A percentile compares a stretch with the other conserved stretches of the same genome.
phyloP scores from a whole-genome alignment of 345 rosid genomes.

The Arabidopsis thaliana region DNA sequence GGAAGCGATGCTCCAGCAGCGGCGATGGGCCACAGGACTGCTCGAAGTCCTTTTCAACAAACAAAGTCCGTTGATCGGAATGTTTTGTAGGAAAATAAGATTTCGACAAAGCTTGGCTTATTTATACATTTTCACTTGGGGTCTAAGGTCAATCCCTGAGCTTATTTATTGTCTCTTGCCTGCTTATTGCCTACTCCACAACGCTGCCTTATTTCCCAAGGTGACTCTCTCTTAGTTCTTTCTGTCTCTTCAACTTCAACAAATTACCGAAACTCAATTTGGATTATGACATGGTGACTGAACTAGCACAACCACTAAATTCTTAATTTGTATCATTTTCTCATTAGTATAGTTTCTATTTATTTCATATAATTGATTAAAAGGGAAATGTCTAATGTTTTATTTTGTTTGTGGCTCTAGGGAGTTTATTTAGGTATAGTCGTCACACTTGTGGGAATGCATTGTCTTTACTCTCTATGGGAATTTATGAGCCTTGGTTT shows the following conservation, averaged over 20 bases:
- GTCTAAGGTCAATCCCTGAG: constrained; percentile 59
- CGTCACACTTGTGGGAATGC: constrained; percentile 26
- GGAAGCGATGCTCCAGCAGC: constrained; percentile 51
- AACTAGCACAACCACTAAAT: not conserved
- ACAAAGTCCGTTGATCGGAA: constrained; percentile 48
- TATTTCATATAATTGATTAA: not conserved
- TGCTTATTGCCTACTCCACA: constrained; percentile 63
- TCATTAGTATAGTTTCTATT: not conserved
- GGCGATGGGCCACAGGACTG: constrained; percentile 70
- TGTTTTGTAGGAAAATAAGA: constrained; percentile 45
- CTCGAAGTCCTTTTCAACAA: constrained; percentile 56
- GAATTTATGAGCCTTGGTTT: constrained; percentile 33
- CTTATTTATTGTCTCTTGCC: constrained; percentile 60
- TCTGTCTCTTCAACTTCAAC: no score
- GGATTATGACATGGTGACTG: not conserved
- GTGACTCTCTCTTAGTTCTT: constrained; percentile 29
- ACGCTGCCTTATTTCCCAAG: constrained; percentile 68
- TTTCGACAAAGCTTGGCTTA: constrained; percentile 59
- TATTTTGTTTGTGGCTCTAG: constrained; percentile 11
- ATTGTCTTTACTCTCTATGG: constrained; percentile 38
- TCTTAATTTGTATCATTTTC: no score
- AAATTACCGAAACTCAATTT: not conserved
- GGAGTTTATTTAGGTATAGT: constrained; percentile 25
- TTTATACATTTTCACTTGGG: constrained; percentile 45
- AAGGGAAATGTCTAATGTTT: not conserved